These are phyloP conservation scores for Psilocybe cubensis DNA, from an alignment of 768 basidiomycete genomes.

Conservation along the genomic window DNA sequence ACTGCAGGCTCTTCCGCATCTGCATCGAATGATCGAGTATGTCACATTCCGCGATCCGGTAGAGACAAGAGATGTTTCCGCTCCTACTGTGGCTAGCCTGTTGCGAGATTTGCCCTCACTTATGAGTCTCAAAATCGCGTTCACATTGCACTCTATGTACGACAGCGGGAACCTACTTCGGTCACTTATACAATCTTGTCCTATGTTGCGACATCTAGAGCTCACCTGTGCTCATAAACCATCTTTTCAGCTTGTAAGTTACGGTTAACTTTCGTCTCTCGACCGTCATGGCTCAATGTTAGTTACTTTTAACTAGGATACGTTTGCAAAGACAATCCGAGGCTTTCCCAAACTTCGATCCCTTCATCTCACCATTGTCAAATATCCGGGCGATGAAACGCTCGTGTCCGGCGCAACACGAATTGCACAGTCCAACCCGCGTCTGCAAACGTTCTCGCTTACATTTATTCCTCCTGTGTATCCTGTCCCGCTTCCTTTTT, in stretches of 20 bases:
- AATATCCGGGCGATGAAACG: constrained; percentile 64
- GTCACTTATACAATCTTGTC: constrained; percentile 68
- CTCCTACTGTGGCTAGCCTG: constrained; percentile 60
- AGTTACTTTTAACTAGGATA: constrained; percentile 41
- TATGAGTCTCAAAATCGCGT: constrained; percentile 62
- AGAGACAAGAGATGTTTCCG: constrained; percentile 68
- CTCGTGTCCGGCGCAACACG: constrained; percentile 61
- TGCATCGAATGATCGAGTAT: constrained; percentile 52
- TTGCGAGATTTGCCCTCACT: constrained; percentile 60
- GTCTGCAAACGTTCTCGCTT: constrained; percentile 64
- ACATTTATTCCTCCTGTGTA: constrained; percentile 62
- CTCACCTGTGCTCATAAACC: constrained; percentile 70
- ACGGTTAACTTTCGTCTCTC: not conserved
- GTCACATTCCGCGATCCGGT: constrained; percentile 70
- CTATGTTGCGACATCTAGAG: constrained; percentile 63
- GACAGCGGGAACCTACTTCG: constrained; percentile 74
- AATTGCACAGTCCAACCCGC: constrained; percentile 69
- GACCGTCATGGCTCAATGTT: not conserved
- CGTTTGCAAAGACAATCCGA: constrained; percentile 65
- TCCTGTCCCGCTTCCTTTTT: constrained; percentile 52
- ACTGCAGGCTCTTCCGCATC: constrained; percentile 60
- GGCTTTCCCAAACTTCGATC: constrained; percentile 65
- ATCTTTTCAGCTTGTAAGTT: constrained; percentile 70
- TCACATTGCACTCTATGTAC: constrained; percentile 73
- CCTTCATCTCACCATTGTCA: constrained; percentile 66